Base-by-base conservation (phyloP, 225 moss, liverwort and hornwort genomes). In the Pleurozium schreberi region DNA sequence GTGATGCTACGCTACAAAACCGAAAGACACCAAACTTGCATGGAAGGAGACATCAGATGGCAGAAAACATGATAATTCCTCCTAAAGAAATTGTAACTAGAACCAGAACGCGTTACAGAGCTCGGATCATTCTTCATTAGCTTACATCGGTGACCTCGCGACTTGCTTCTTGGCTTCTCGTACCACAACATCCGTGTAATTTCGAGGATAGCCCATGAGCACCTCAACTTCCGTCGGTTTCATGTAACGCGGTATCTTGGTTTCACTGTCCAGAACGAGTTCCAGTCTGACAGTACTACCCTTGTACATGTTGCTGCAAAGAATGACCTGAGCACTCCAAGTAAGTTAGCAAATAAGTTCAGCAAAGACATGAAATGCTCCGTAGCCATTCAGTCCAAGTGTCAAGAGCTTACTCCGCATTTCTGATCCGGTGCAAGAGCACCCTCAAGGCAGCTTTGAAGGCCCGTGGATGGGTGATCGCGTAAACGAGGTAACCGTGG, bases 341-440 rank as follows among this genome's bases (percentile, higher is more conserved):
- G 69, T 33, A 81, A 78, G 80, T 88, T 89, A 84, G 90, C 38
- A 49, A 52, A 45, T 28, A 27, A 61, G 43, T 57, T 87, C 68
- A 75, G 75, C 52, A 85, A 75, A 61, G 77, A 55, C 53, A 63
- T 36, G 22, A 67, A 77, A 85, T 67, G 55, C 76, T 87, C 62
- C 69, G 63, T 52, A 87, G 62, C 40, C 71, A 86, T 45, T 89
- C 64, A 86, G 81, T 87, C 40, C 42, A 87, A 64, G 87, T 80
- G 59, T 70, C 52, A 85, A 85, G 66, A 78, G 43, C 91, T 89
- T 90, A 95, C 95, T 92, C 95, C 93, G 64, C 93, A 92, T 93
- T 99, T 99, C 62, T 95, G 93, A 83, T 99, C 97, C 34, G 97
- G 93, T n/a, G 99, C 99, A 73, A 93, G 91, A 27, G 93, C 99